These are phyloP conservation scores for Karstenula rhodostoma DNA, from an alignment of 2,329 filamentous ascomycete genomes.

Conservation along the genomic window DNA sequence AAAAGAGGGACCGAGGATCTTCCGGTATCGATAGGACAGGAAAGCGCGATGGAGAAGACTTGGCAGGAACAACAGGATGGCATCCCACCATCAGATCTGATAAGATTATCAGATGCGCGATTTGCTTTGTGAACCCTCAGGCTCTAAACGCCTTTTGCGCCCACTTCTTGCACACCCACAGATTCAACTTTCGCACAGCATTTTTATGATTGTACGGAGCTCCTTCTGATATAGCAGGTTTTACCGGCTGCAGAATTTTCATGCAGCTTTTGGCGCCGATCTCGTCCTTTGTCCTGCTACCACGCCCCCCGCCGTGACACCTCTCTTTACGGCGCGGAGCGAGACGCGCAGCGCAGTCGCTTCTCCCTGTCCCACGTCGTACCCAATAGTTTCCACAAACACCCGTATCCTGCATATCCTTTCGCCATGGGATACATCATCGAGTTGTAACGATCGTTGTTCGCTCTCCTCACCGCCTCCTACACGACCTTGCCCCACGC, in stretches of 20 bases:
- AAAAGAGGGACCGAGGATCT: slow-evolving; percentile 22
- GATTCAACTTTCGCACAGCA: slow-evolving; percentile 24
- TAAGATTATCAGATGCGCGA: slow-evolving; percentile 33
- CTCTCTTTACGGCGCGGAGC: slow-evolving; percentile 24
- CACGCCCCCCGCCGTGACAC: slow-evolving; percentile 25
- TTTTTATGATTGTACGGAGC: slow-evolving; percentile 27
- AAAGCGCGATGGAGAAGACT: slow-evolving; percentile 1
- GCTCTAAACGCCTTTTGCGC: slow-evolving; percentile 5
- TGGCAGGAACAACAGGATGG: slow-evolving; percentile 12
- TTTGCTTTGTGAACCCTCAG: slow-evolving; percentile 8
- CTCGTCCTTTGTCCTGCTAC: slow-evolving; percentile 28
- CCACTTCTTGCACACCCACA: slow-evolving; percentile 21
- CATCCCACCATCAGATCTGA: slow-evolving; percentile 43
- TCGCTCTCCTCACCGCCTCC: slow-evolving; percentile 41
- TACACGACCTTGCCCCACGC: slow-evolving; percentile 28
- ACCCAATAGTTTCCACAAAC: slow-evolving; percentile 20
- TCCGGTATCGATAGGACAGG: slow-evolving; percentile 8
- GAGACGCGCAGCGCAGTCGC: slow-evolving; percentile 23
- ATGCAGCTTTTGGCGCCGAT: slow-evolving; percentile 33
- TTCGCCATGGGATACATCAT: slow-evolving; percentile 28
- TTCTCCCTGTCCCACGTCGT: slow-evolving; percentile 30
- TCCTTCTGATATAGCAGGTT: slow-evolving; percentile 28
- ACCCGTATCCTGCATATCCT: slow-evolving; percentile 14
- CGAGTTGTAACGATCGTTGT: slow-evolving; percentile 29
- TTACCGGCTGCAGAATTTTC: slow-evolving; percentile 37